phyloP scores from a whole-genome alignment of 257 asterid genomes.

The Solanum sparsipilum region DNA sequence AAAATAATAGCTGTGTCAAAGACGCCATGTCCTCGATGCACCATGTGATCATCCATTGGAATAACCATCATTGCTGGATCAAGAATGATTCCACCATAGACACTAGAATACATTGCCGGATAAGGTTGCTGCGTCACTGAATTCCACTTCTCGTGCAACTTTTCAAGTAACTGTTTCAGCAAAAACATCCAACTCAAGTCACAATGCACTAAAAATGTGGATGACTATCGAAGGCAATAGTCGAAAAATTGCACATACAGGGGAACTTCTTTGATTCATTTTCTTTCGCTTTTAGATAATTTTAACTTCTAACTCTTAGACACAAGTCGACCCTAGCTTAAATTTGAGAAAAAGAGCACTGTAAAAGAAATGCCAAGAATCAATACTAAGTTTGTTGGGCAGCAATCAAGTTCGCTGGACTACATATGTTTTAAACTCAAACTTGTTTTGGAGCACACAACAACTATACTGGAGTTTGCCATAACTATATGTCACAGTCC shows the following conservation, averaged over 20 bases:
- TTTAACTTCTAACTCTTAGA: not conserved
- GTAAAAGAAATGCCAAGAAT: not conserved
- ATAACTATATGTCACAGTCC: not conserved
- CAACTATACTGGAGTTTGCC: not conserved
- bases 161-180: conserved; percentile 47
- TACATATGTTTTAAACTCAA: not conserved
- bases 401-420: not conserved
- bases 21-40: conserved; percentile 94
- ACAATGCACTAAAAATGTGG: not conserved
- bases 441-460: not conserved
- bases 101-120: conserved; percentile 87
- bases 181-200: not conserved
- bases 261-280: not conserved
- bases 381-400: not conserved
- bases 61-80: conserved; percentile 91
- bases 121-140: conserved; percentile 52
- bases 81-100: conserved; percentile 70
- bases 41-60: conserved; percentile 92
- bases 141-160: conserved; percentile 62
- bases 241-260: not conserved
- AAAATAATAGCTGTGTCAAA: conserved; percentile 70
- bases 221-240: not conserved
- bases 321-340: fast-evolving
- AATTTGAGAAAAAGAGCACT: not conserved
- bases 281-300: not conserved